Evolutionary conservation across 148 eudicot species (phyloP).

Genomic region (Amaranthus hypochondriacus): DNA sequence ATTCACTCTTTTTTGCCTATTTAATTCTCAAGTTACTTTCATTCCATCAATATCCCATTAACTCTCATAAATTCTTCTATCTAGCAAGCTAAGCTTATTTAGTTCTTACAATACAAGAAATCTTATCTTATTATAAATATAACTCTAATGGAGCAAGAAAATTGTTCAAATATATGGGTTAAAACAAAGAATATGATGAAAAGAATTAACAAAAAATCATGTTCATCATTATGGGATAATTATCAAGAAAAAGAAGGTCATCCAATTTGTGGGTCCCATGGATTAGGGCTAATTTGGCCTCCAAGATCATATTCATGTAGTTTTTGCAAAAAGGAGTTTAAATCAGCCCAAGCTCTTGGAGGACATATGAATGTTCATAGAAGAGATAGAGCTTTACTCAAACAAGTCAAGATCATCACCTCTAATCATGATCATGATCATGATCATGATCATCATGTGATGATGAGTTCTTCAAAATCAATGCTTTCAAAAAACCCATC

Average conservation of each 20-base stretch:
- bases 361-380: conserved; percentile 82
- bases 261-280: neutral
- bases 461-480: conserved; percentile 8
- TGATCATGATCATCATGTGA: neutral
- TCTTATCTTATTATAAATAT: neutral
- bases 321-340: conserved; percentile 57
- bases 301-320: conserved; percentile 63
- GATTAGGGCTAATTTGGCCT: conserved; percentile 44
- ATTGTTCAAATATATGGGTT: conserved; percentile 1
- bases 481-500: neutral
- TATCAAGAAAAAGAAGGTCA: conserved; percentile 7
- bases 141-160: conserved; percentile 19
- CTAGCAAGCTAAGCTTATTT: neutral
- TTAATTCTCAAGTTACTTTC: conserved; percentile 29
- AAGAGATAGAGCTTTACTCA: conserved; percentile 62
- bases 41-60: conserved; percentile 25
- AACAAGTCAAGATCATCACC: conserved; percentile 28
- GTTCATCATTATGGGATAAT: conserved; percentile 5
- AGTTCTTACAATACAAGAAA: conserved; percentile 2
- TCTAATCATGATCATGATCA: neutral
- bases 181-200: conserved; percentile 7
- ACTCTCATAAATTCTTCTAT: conserved; percentile 5
- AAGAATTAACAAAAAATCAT: conserved; percentile 8
- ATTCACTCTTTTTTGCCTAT: neutral
- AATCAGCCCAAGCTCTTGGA: conserved; percentile 79